Evolutionary conservation across 2,329 filamentous ascomycete species (phyloP), one percentile per base, ranked within the genome.

Genomic region (Hymenoscyphus fructigenus): DNA sequence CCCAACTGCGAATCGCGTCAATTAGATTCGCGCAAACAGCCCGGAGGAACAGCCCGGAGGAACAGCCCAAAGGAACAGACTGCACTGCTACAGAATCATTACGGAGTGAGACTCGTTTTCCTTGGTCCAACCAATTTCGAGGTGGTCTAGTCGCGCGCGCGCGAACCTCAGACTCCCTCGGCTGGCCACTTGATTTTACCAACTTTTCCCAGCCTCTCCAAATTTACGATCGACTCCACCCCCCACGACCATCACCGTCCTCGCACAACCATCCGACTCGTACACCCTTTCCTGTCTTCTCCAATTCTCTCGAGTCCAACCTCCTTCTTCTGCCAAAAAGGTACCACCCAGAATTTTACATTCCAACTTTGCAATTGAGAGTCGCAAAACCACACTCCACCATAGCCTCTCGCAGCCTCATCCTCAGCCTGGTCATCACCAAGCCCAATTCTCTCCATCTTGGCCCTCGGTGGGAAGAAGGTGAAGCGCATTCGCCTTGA

Each of bases 401-500:
- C 14, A 7, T 47, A 56, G 32, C 57, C 23, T 41, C 10, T 28
- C 32, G n/a, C 55, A 53, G 44, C 56, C 44, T 41, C 50, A 65
- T 17, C 56, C 56, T 7, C 60, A 50, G 20, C 60, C 65, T 62
- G 26, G 41, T 53, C 63, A 41, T 62, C 61, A 66, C 44, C 64
- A 47, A 64, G 60, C 62, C 59, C 65, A 63, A 59, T 47, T 26
- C 53, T 38, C 29, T 20, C 53, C 29, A 12, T 26, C 34, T 64
- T 38, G 60, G 57, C 71, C 65, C 58, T 59, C 59, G 34, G 57
- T 29, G 67, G 68, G 68, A 60, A 60, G 59, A 59, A 65, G 55
- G 7, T 61, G 58, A 61, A 20, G 57, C 67, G 62, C 65, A 61
- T 67, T 71, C 74, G 70, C 65, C 69, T 74, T 75, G 73, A 72